Percentiles rank a stretch among this genome's conserved stretches.
Evolutionary conservation across 257 asterid genomes (phyloP).

Genomic region (Ligustrum vulgare): DNA sequence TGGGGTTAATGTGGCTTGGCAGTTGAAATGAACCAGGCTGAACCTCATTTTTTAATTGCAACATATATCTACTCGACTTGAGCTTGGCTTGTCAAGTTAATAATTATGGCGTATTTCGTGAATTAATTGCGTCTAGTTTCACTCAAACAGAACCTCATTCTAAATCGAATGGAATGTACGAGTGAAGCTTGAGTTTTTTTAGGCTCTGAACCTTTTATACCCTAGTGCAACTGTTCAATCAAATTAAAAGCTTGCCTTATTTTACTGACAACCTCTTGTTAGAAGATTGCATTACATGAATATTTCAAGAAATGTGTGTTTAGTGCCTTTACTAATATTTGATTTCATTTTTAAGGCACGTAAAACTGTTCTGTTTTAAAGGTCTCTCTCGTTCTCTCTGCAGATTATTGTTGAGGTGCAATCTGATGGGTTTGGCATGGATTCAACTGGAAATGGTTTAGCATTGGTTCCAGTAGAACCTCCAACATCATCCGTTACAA

Average conservation of each 20-base stretch:
- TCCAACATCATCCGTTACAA: conserved; percentile 62
- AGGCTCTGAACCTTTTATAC: too few species aligned
- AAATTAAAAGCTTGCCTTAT: background rate
- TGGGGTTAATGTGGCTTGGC: background rate
- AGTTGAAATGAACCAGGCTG: background rate
- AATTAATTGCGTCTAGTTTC: background rate
- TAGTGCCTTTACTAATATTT: background rate
- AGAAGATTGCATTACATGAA: background rate
- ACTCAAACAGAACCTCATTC: background rate
- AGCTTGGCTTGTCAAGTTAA: background rate
- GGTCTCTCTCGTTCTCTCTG: conserved; percentile 20
- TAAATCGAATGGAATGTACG: background rate
- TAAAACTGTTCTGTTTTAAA: background rate
- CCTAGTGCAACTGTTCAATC: background rate
- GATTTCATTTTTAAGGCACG: background rate
- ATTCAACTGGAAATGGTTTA: conserved; percentile 82
- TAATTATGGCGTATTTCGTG: background rate
- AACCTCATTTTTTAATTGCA: background rate
- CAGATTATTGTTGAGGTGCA: conserved; percentile 89
- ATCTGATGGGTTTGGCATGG: conserved; percentile 55
- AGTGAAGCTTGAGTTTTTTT: background rate
- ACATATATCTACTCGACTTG: background rate
- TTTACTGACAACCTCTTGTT: background rate
- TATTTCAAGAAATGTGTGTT: background rate
- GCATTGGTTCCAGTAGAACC: conserved; percentile 88